Evolutionary conservation across 2,329 filamentous ascomycete genomes (phyloP).

Genomic region (Tothia fuscella): DNA sequence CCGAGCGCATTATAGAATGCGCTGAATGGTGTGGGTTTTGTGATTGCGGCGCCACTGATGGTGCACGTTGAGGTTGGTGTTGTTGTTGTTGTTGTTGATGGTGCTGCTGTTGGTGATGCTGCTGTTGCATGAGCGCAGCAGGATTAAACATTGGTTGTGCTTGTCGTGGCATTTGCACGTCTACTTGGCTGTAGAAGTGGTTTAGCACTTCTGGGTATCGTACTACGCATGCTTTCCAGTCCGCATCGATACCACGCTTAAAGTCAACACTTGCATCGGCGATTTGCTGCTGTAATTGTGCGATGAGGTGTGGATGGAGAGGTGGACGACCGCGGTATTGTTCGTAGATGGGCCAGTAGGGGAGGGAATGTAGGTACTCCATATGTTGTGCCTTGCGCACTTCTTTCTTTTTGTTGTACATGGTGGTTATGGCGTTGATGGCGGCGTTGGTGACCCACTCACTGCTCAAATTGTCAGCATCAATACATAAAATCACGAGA

Average conservation of each 20-base stretch:
- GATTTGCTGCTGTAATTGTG: conserved; percentile 9
- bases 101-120: background rate
- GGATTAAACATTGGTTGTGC: conserved; percentile 15
- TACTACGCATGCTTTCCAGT: conserved; percentile 12
- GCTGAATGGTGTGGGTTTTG: background rate
- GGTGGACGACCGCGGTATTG: conserved; percentile 12
- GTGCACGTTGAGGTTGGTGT: background rate
- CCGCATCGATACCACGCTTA: conserved; percentile 8
- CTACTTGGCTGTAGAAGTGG: conserved; percentile 10
- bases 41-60: background rate
- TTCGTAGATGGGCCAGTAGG: conserved; percentile 10
- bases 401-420: conserved; percentile 9
- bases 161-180: conserved; percentile 8
- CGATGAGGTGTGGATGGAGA: conserved; percentile 10
- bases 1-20: conserved; percentile 1
- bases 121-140: background rate
- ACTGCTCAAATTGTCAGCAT: conserved; percentile 7
- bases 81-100: background rate
- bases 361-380: conserved; percentile 7
- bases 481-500: background rate
- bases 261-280: conserved; percentile 7
- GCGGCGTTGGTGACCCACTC: conserved; percentile 12
- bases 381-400: conserved; percentile 1
- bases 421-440: conserved; percentile 9
- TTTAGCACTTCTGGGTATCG: conserved; percentile 12